Conservation (phyloP, 495 filamentous ascomycete genomes). For the Entonaema liquescens region DNA sequence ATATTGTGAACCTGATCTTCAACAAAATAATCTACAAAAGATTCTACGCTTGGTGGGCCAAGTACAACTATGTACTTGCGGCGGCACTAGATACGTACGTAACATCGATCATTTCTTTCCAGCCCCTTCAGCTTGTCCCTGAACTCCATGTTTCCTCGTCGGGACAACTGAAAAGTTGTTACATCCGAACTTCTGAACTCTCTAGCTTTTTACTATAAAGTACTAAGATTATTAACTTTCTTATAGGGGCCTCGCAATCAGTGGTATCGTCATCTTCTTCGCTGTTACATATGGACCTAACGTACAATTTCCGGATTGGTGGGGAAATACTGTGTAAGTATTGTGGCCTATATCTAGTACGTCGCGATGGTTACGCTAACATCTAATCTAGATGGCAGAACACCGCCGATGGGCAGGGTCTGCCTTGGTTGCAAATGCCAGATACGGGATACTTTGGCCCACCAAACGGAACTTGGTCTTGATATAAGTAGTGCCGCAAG, state of each 20-base stretch:
- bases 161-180: background rate
- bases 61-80: conserved; percentile 48
- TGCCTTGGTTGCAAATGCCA: conserved; percentile 54
- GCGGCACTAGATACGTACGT: conserved; percentile 38
- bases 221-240: background rate
- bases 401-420: conserved; percentile 55
- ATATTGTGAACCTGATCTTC: conserved; percentile 58
- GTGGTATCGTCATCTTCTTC: conserved; percentile 49
- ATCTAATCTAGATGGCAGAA: conserved; percentile 51
- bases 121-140: background rate
- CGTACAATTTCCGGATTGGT: conserved; percentile 44
- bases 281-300: conserved; percentile 45
- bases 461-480: conserved; percentile 54
- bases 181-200: background rate
- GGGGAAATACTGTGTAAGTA: conserved; percentile 46
- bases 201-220: no score
- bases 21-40: conserved; percentile 51
- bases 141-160: background rate
- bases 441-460: conserved; percentile 57
- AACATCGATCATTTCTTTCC: background rate
- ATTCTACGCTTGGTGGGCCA: conserved; percentile 55
- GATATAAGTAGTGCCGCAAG: background rate
- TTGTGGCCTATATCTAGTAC: background rate
- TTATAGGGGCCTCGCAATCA: conserved; percentile 39
- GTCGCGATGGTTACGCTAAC: conserved; percentile 8